Base-by-base conservation (phyloP, 208 protist genomes). In the Trypanosoma rangeli region DNA sequence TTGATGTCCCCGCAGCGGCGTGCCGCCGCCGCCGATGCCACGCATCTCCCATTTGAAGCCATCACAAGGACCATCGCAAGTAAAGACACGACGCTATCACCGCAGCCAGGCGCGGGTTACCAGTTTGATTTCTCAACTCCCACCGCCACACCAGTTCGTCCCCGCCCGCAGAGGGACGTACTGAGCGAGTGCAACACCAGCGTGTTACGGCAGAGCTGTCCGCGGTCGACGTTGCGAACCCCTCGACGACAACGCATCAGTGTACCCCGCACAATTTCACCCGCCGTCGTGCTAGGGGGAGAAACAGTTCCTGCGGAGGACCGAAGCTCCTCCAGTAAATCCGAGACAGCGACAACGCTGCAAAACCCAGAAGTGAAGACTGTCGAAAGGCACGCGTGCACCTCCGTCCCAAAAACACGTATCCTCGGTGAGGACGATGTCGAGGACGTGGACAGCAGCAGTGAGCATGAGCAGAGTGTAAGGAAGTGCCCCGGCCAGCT, bases 51-150 rank as follows among this genome's bases (percentile, higher is more conserved):
- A 16, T 76, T 74, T 65, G 52, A 58, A 37, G 62, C 37, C 35
- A 31, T 48, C 33, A 31, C 22, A 49, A 42, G 33, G 20, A 35
- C 9, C 2, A 37, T 33, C 12, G 59, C 46, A 50, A n/a, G 1
- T 28, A 58, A 37, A 35, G 52, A 4, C 35, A 31, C 53, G 1
- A 50, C 48, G n/a, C 24, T 44, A 48, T 73, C 59, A 44, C 35
- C 59, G 2, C 58, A 66, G 33, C 1, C 26, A 20, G 37, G 18
- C 37, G 48, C 26, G 22, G 50, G 62, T 37, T 73, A 73, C 52
- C 56, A 68, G 31, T 76, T 76, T 70, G 64, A 76, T 46, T 76
- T 76, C 56, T 52, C 56, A 33, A 76, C 70, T 10, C 70, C 70
- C 29, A 61, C 26, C n/a, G 7, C 56, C 10, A 76, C 70, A 8